Conservation (phyloP, 108 stramenopile genomes). For the Schizochytrium sp. region DNA sequence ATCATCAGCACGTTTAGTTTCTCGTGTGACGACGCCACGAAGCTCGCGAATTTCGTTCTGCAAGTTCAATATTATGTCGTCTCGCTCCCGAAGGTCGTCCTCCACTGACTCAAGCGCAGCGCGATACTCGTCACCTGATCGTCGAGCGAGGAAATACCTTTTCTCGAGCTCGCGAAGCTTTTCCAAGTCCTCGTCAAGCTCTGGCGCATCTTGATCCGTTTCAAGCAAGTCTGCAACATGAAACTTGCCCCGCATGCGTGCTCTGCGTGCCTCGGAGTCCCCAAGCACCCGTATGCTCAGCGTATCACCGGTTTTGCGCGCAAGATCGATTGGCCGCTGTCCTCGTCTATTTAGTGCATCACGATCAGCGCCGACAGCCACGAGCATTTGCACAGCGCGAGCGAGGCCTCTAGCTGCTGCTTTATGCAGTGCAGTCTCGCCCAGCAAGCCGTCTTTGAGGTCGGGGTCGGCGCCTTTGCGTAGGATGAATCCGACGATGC, state of each 20-base stretch:
- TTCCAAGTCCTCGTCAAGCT: neutral
- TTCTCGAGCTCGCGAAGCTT: neutral
- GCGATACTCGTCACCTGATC: too few species aligned
- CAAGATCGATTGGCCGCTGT: neutral
- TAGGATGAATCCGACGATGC: neutral
- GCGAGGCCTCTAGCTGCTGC: neutral
- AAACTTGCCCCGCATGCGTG: neutral
- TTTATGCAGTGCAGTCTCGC: neutral
- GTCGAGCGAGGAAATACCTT: neutral
- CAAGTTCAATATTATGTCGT: too few species aligned
- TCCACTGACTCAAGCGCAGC: too few species aligned
- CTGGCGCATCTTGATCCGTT: neutral
- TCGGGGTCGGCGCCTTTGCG: slow-evolving; percentile 7
- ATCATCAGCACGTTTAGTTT: too few species aligned
- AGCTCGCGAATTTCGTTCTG: too few species aligned
- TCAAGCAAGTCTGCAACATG: neutral
- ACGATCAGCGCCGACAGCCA: neutral
- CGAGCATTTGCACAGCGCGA: neutral
- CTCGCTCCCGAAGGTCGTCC: too few species aligned
- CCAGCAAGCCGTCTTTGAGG: neutral
- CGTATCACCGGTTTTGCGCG: neutral
- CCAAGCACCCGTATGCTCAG: neutral
- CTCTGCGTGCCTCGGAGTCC: neutral
- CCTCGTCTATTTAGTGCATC: neutral
- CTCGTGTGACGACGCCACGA: too few species aligned